Evolutionary conservation across 1,139 yeast species (phyloP), one percentile per base, ranked within the genome.

Genomic region (Taphrina pruni): DNA sequence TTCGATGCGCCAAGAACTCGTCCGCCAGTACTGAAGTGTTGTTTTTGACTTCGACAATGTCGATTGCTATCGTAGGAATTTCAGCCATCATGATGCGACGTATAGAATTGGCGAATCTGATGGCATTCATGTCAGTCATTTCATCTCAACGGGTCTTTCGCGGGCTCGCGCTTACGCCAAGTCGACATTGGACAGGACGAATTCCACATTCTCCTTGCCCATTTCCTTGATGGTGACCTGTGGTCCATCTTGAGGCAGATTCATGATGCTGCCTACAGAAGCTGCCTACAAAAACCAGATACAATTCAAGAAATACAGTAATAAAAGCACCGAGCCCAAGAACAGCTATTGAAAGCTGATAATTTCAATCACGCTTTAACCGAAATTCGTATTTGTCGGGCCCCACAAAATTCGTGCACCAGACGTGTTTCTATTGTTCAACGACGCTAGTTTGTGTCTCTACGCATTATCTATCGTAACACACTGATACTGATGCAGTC

Each of bases 1-100:
- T 81, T 76, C 99, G 83, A 78, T 94, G 99, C 41, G 97, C 87
- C 70, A 94, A 85, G 76, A 94, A 94, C 79, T 94, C 99, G 78
- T 94, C 99, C 1, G 99, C 99, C 73, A 94, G 81, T 20, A 95
- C 99, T 20, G 97, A 88, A 0, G 99, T 91, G 80, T 94, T 94
- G 71, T 86, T 87, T 76, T 92, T 97, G 73, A 95, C 89, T 78
- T 95, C 99, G 67, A 95, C 99, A 73, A 94, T 85, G 78, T 95
- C 99, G 72, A 95, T 93, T 69, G 99, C 98, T 74, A 88, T 78
- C 12, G 54, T 55, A 7, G 65, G 56, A 21, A 54, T 60, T 26
- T 95, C 99, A 0, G 97, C 93, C 73, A 94, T 84, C 90, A 95
- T 92, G 65, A 90, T 86, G 77, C 99, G 84, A 75, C 99, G 85